A percentile compares a stretch with the other conserved stretches of the same genome.
Evolutionary conservation across 176 grass and related monocot genomes (phyloP).

Genomic region (Oryza longistaminata): DNA sequence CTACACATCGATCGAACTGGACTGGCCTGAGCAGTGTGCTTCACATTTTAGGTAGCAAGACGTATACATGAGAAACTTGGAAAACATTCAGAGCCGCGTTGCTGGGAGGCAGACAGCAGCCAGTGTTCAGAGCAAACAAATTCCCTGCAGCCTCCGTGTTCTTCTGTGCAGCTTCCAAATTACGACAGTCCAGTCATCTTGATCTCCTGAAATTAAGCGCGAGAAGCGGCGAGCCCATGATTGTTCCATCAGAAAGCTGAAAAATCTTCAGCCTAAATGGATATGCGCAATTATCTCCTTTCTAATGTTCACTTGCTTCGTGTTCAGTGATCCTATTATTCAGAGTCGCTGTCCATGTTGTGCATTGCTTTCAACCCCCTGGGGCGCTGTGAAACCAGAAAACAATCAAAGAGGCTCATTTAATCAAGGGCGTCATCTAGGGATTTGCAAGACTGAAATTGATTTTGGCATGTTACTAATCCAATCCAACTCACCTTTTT

Average conservation of each 20-base stretch:
- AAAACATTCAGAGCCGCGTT: slow-evolving; percentile 9
- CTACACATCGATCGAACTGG: neutral
- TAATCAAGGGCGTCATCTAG: neutral
- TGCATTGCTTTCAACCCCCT: slow-evolving; percentile 90
- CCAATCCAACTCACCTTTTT: slow-evolving; percentile 66
- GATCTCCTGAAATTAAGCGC: neutral
- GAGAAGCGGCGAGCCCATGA: neutral
- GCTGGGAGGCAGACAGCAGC: neutral
- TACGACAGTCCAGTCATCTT: slow-evolving; percentile 11
- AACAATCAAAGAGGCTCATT: neutral
- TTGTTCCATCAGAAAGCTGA: slow-evolving; percentile 31
- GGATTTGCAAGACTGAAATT: neutral
- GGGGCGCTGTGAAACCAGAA: slow-evolving; percentile 57
- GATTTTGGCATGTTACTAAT: neutral
- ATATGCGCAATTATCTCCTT: slow-evolving; percentile 27
- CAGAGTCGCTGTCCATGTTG: slow-evolving; percentile 90
- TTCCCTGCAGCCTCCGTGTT: slow-evolving; percentile 6
- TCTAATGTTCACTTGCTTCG: slow-evolving; percentile 17
- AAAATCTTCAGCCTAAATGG: slow-evolving; percentile 16
- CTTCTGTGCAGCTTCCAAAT: slow-evolving; percentile 21
- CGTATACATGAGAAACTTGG: slow-evolving; percentile 30
- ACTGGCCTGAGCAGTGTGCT: neutral
- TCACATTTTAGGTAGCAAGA: neutral
- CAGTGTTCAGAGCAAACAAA: slow-evolving; percentile 14
- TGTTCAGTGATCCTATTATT: slow-evolving; percentile 45